Conservation (phyloP, 208 protist species). For the Acanthamoeba healyi region DNA sequence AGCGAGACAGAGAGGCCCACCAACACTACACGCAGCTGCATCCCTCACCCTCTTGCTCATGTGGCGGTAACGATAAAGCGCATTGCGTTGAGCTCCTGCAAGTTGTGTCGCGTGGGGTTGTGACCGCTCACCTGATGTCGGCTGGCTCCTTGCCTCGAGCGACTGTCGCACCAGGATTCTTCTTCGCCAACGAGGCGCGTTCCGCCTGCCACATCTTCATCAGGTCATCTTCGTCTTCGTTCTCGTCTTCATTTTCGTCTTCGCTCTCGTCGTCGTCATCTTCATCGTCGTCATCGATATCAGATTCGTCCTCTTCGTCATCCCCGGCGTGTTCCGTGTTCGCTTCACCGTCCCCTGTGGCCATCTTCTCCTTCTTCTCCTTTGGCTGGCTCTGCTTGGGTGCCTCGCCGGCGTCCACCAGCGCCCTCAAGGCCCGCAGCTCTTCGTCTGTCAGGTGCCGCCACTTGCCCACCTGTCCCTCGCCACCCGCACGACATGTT, state of each 20-base stretch:
- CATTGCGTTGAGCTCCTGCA: too few species aligned
- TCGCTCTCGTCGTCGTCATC: not conserved
- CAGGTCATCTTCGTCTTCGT: not conserved
- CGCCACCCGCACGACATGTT: too few species aligned
- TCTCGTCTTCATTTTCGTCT: not conserved
- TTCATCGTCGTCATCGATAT: not conserved
- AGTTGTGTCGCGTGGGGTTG: too few species aligned
- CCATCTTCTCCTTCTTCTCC: not conserved
- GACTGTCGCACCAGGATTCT: not conserved
- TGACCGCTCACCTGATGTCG: not conserved
- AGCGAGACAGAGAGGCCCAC: too few species aligned
- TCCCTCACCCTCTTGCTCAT: too few species aligned
- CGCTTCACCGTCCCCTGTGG: not conserved
- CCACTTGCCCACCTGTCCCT: slow-evolving; percentile 18
- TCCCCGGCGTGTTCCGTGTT: not conserved
- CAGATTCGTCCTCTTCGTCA: not conserved
- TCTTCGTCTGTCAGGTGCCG: not conserved
- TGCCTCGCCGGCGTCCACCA: not conserved
- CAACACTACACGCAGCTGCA: too few species aligned
- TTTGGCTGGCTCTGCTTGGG: too few species aligned
- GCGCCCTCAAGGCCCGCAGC: not conserved
- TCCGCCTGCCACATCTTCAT: not conserved
- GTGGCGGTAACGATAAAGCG: too few species aligned
- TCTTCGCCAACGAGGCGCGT: not conserved
- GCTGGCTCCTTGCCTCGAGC: not conserved